Evolutionary conservation across 352 stramenopile genomes (phyloP).

Genomic region (Pythium aphanidermatum): DNA sequence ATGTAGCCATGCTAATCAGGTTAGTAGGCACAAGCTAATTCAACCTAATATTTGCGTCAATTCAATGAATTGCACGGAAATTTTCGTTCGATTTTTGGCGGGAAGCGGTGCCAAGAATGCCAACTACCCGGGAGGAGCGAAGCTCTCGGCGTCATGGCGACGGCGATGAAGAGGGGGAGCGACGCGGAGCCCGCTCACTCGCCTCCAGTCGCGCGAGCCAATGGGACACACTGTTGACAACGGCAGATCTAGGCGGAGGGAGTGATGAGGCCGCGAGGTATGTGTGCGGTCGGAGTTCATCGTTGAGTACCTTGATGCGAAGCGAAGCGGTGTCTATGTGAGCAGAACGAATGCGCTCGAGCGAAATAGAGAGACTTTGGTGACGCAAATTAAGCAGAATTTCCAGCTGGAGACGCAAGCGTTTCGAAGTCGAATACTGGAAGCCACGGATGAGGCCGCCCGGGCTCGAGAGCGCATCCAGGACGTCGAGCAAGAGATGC

Average conservation of each 20-base stretch:
- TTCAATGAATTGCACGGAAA: conserved; percentile 17
- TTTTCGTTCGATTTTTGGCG: conserved; percentile 1
- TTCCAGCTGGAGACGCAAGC: conserved; percentile 50
- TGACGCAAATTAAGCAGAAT: conserved; percentile 50
- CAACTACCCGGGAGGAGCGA: no score
- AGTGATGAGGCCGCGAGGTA: conserved; percentile 2
- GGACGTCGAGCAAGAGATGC: conserved; percentile 36
- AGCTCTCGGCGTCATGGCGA: no score
- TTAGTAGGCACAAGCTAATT: no score
- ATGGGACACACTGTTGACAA: conserved; percentile 12
- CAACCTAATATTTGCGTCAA: background rate
- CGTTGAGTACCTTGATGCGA: background rate
- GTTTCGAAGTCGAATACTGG: conserved; percentile 33
- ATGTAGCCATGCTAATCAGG: conserved; percentile 16
- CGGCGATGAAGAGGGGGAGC: no score
- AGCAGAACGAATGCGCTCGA: background rate
- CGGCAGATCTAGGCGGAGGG: background rate
- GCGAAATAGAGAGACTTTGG: conserved; percentile 15
- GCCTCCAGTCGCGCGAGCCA: background rate
- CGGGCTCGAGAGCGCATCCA: conserved; percentile 23
- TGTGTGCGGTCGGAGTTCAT: background rate
- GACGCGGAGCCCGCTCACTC: no score
- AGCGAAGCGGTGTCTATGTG: no score
- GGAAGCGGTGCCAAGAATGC: no score
- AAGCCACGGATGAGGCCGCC: conserved; percentile 21